Conservation (phyloP, 768 basidiomycete genomes). For the Rhodotorula paludigena region DNA sequence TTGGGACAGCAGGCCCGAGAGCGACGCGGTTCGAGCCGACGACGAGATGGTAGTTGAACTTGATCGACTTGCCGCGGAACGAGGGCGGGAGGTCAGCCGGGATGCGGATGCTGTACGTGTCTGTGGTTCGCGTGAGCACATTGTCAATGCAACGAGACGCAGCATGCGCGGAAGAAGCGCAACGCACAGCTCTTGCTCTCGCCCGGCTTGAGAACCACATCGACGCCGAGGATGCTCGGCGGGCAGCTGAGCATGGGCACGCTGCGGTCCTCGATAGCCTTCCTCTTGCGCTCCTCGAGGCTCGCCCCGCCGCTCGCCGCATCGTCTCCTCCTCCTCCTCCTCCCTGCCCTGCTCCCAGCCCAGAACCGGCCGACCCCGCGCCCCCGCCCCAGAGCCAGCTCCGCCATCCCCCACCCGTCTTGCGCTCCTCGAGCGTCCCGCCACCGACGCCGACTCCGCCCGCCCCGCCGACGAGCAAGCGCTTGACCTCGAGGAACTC, state of each 20-base stretch:
- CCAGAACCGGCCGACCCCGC: background rate
- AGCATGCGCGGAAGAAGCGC: constrained; percentile 6
- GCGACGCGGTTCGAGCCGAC: constrained; percentile 63
- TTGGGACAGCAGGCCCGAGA: constrained; percentile 30
- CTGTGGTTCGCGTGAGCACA: constrained; percentile 50
- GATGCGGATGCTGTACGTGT: constrained; percentile 69
- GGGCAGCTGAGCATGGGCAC: constrained; percentile 81
- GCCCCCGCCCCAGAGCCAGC: constrained; percentile 38
- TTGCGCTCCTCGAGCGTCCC: constrained; percentile 39
- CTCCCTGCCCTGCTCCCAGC: constrained; percentile 2
- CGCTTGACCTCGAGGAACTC: constrained; percentile 43
- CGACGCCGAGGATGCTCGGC: constrained; percentile 83
- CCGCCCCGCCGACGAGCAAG: constrained; percentile 29
- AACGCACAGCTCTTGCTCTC: constrained; percentile 74
- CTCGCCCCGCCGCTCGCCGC: constrained; percentile 42
- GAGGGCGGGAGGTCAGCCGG: constrained; percentile 83
- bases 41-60: constrained; percentile 84
- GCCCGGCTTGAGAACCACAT: constrained; percentile 73
- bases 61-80: constrained; percentile 73
- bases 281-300: constrained; percentile 49
- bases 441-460: constrained; percentile 37
- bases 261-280: constrained; percentile 47
- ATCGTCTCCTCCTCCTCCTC: constrained; percentile 28
- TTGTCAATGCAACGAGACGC: constrained; percentile 3
- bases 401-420: constrained; percentile 17